Conservation (phyloP, 345 rosid species). For the Passiflora organensis region DNA sequence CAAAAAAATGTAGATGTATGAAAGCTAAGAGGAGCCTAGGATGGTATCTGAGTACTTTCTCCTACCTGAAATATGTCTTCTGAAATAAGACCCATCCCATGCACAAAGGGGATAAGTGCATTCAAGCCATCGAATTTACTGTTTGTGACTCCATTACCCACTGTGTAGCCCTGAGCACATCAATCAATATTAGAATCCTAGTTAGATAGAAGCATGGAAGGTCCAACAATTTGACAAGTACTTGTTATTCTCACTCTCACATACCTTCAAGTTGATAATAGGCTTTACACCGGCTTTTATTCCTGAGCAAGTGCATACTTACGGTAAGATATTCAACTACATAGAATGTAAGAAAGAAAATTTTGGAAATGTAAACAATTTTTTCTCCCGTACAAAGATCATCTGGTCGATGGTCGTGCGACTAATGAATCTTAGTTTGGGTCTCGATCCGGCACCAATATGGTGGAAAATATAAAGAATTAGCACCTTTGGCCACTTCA, state of each 20-base stretch:
- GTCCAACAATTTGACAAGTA: not conserved
- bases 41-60: too few relatives aligned
- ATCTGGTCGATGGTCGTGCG: too few relatives aligned
- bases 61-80: slow-evolving; percentile 29
- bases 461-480: too few relatives aligned
- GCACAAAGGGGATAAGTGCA: slow-evolving; percentile 29
- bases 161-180: slow-evolving; percentile 32
- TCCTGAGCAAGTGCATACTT: slow-evolving; percentile 18
- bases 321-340: too few relatives aligned
- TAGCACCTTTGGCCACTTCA: slow-evolving; percentile 29
- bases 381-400: too few relatives aligned
- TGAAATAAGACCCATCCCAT: slow-evolving; percentile 45
- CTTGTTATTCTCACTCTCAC: not conserved
- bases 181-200: too few relatives aligned
- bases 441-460: too few relatives aligned
- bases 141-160: slow-evolving; percentile 37
- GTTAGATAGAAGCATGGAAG: too few relatives aligned
- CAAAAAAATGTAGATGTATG: too few relatives aligned
- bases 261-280: slow-evolving; percentile 37
- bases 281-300: slow-evolving; percentile 28
- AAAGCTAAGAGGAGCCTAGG: too few relatives aligned
- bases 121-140: slow-evolving; percentile 15
- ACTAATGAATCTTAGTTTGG: too few relatives aligned
- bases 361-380: too few relatives aligned
- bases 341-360: not conserved